A percentile compares a stretch with the other conserved stretches of the same genome.
Evolutionary conservation across 148 eudicot genomes (phyloP).

Genomic region (Simmondsia chinensis): DNA sequence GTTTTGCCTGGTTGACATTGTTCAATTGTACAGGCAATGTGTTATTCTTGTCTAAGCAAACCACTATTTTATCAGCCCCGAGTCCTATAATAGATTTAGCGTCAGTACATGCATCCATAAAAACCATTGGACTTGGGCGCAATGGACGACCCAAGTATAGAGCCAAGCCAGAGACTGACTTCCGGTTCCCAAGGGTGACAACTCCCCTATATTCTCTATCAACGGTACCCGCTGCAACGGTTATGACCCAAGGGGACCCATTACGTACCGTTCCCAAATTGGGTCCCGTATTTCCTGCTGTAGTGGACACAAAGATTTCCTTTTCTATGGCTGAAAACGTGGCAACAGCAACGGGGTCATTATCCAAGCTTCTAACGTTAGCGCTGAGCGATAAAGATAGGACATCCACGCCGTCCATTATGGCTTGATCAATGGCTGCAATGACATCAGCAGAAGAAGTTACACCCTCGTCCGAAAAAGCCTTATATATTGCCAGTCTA

Average conservation of each 20-base stretch:
- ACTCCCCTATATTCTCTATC: conserved; percentile 41
- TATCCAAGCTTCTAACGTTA: conserved; percentile 20
- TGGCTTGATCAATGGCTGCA: conserved; percentile 56
- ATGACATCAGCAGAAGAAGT: conserved; percentile 30
- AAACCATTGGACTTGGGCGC: no score
- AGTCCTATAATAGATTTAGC: no score
- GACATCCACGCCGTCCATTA: conserved; percentile 55
- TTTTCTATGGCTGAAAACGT: conserved; percentile 49
- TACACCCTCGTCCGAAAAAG: conserved; percentile 38
- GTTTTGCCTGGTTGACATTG: no score
- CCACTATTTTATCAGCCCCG: no score
- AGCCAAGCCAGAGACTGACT: conserved; percentile 17
- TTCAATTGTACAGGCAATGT: no score
- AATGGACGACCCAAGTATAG: no score
- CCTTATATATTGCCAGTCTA: conserved; percentile 63
- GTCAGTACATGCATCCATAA: no score
- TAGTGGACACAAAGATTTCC: conserved; percentile 47
- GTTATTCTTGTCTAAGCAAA: no score
- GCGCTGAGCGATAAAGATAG: conserved; percentile 45
- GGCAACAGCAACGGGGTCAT: conserved; percentile 45
- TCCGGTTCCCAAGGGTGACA: conserved; percentile 36
- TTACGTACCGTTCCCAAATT: conserved; percentile 34
- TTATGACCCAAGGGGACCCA: conserved; percentile 55
- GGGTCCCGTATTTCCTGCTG: conserved; percentile 63
- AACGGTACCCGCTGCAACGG: conserved; percentile 42